A percentile compares a stretch with the other conserved stretches of the same genome.
Conservation (phyloP, 1,284 basidiomycete genomes). For the Xerocomus cyaneibrunnescens region DNA sequence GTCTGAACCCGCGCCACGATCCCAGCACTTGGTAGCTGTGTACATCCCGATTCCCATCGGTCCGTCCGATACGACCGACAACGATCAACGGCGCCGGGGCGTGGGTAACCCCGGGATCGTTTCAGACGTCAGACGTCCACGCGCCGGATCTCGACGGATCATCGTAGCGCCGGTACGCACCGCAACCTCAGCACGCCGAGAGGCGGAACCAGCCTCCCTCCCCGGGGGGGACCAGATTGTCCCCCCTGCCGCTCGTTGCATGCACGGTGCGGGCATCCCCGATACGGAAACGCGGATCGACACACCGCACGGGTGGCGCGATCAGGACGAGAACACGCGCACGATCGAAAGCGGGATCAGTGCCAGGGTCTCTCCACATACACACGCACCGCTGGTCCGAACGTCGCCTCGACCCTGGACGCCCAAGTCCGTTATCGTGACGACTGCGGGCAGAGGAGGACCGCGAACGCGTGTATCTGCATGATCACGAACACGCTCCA, state of each 20-base stretch:
- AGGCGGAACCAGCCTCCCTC: background rate
- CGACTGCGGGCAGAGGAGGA: background rate
- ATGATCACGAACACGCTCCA: background rate
- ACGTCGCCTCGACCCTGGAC: background rate
- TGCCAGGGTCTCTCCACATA: background rate
- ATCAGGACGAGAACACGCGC: background rate
- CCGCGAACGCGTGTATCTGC: background rate
- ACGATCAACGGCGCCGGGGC: background rate
- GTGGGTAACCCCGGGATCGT: background rate
- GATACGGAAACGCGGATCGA: constrained; percentile 2
- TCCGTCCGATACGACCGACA: background rate
- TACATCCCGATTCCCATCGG: background rate
- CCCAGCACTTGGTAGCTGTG: background rate
- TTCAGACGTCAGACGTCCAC: background rate
- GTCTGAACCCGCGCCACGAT: background rate
- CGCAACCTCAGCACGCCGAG: background rate
- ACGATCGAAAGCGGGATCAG: background rate
- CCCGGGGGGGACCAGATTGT: constrained; percentile 2
- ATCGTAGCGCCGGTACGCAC: background rate
- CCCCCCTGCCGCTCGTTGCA: background rate
- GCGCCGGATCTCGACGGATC: constrained; percentile 5
- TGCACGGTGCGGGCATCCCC: background rate
- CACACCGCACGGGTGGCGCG: background rate
- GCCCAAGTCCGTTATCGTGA: background rate
- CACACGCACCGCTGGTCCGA: background rate